Percentiles rank a stretch among this genome's conserved stretches.
Conservation (phyloP, 2,329 filamentous ascomycete genomes). For the Microdochium trichocladiopsis region DNA sequence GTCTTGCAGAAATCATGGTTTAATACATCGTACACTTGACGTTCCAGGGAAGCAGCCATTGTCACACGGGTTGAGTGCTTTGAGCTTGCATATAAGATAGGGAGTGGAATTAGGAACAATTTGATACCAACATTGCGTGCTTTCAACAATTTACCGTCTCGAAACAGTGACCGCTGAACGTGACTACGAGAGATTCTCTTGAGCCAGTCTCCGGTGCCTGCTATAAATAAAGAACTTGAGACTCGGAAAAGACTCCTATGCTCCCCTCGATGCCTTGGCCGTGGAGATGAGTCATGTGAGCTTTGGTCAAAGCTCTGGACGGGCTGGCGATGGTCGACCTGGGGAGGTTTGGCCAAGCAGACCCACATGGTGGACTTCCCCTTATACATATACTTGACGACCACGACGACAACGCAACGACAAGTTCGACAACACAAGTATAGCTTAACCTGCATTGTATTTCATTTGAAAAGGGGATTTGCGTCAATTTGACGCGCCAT, state of each 20-base stretch:
- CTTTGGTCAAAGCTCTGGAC: not conserved
- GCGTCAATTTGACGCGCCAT: no score
- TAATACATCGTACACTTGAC: not conserved
- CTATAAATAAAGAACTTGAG: no score
- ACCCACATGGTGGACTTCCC: not conserved
- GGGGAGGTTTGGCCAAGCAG: not conserved
- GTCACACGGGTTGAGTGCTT: not conserved
- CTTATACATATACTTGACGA: not conserved
- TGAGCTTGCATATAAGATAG: not conserved
- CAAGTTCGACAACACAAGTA: not conserved
- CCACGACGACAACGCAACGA: not conserved
- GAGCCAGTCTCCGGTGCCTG: no score
- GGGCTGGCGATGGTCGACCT: not conserved
- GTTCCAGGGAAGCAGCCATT: not conserved
- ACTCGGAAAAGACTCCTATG: no score
- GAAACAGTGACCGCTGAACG: no score
- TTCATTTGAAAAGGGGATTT: no score
- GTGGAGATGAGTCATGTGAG: no score
- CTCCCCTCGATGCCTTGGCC: no score
- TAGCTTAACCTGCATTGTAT: no score
- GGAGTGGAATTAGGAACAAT: not conserved
- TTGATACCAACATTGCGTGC: not conserved
- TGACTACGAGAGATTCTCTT: no score
- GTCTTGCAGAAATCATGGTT: not conserved
- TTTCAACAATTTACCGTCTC: not conserved